phyloP scores from a whole-genome alignment of 2,329 filamentous ascomycete species.

The Domatiomyces catenatus region DNA sequence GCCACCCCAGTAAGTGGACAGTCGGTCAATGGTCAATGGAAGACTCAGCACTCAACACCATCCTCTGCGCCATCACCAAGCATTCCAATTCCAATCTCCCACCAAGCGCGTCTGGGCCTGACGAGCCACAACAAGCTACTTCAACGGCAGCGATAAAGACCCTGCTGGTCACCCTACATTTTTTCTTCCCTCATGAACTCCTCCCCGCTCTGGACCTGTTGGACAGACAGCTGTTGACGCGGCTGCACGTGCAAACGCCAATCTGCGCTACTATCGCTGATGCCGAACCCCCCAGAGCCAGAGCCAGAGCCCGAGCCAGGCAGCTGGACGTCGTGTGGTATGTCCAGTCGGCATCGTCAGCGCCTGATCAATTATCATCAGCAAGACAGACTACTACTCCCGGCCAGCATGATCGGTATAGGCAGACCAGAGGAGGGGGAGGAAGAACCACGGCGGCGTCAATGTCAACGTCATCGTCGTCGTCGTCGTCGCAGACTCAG shows the following conservation, averaged over 20 bases:
- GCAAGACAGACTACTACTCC: constrained; percentile 2
- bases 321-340: too few species aligned
- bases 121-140: background rate
- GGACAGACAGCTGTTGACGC: constrained; percentile 57
- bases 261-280: background rate
- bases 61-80: background rate
- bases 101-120: background rate
- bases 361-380: too few species aligned
- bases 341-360: constrained; percentile 45
- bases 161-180: constrained; percentile 65
- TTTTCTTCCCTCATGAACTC: constrained; percentile 64
- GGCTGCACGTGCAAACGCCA: constrained; percentile 20
- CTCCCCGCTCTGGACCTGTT: constrained; percentile 78
- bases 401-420: background rate
- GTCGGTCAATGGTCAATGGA: background rate
- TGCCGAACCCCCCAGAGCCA: background rate
- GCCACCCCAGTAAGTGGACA: too few species aligned
- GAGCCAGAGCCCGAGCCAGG: constrained; percentile 7
- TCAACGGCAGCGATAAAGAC: background rate
- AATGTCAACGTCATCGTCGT: constrained; percentile 14
- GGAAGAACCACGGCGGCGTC: background rate
- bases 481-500: constrained; percentile 19
- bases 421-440: background rate
- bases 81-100: background rate
- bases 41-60: background rate